These are phyloP conservation scores for Pythium dissimile DNA, from an alignment of 352 stramenopile species.

Conservation along the genomic window DNA sequence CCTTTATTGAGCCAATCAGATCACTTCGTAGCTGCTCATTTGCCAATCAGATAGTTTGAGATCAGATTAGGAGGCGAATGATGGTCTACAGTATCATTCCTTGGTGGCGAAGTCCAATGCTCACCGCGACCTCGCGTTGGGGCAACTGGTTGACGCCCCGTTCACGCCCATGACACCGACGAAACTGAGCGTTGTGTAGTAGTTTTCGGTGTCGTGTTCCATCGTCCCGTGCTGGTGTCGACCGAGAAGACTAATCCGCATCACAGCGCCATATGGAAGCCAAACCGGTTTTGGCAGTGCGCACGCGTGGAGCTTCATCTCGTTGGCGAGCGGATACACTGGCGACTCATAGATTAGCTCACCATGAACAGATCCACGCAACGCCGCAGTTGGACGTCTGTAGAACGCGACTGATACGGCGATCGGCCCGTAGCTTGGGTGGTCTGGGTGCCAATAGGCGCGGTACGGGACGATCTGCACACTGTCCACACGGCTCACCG, in stretches of 20 bases:
- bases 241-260: slow-evolving; percentile 18
- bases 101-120: too few species aligned
- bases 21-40: background rate
- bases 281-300: slow-evolving; percentile 43
- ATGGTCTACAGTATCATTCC: too few species aligned
- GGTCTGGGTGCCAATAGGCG: slow-evolving; percentile 71
- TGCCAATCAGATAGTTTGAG: background rate
- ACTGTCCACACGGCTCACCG: slow-evolving; percentile 37
- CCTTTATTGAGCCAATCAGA: slow-evolving; percentile 6
- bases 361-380: background rate
- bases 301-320: slow-evolving; percentile 69
- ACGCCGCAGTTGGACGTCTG: background rate
- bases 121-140: background rate
- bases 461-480: slow-evolving; percentile 68
- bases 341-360: slow-evolving; percentile 46
- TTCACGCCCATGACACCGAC: background rate
- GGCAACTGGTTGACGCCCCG: background rate
- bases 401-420: slow-evolving; percentile 55
- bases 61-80: slow-evolving; percentile 2
- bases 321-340: slow-evolving; percentile 46
- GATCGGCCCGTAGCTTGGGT: slow-evolving; percentile 62
- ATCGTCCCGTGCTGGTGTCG: slow-evolving; percentile 27
- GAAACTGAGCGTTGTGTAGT: slow-evolving; percentile 7
- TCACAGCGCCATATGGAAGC: slow-evolving; percentile 24
- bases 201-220: slow-evolving; percentile 33